Conservation (phyloP, 1,284 basidiomycete genomes). For the Volvariella volvacea region DNA sequence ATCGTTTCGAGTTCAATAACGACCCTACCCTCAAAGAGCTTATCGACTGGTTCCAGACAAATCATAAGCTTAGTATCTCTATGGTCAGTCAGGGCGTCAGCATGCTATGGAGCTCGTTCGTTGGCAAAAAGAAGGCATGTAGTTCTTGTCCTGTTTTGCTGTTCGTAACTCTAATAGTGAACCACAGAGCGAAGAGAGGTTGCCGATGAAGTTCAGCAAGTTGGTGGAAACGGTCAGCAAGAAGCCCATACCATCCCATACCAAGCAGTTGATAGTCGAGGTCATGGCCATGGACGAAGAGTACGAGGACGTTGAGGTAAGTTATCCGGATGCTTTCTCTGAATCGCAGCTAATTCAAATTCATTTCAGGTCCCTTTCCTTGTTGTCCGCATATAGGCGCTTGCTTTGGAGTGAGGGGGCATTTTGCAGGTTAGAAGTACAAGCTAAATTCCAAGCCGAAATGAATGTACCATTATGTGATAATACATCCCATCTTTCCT, state of each 20-base stretch:
- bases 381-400: conserved; percentile 42
- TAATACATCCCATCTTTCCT: conserved; percentile 7
- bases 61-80: conserved; percentile 84
- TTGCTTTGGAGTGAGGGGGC: too few relatives aligned
- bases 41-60: conserved; percentile 76
- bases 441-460: too few relatives aligned
- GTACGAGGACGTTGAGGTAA: conserved; percentile 82
- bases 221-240: conserved; percentile 93
- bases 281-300: conserved; percentile 91
- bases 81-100: conserved; percentile 98
- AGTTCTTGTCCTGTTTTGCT: conserved; percentile 12
- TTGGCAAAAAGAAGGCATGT: conserved; percentile 81
- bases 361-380: conserved; percentile 63
- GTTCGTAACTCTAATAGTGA: conserved; percentile 7
- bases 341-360: conserved; percentile 5
- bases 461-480: too few relatives aligned
- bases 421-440: too few relatives aligned
- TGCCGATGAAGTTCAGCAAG: conserved; percentile 86
- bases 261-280: conserved; percentile 85
- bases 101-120: conserved; percentile 96
- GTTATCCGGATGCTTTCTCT: conserved; percentile 7
- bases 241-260: conserved; percentile 79
- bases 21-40: conserved; percentile 90
- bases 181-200: conserved; percentile 73
- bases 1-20: conserved; percentile 89